A percentile compares a stretch with the other conserved stretches of the same genome.
Conservation (phyloP, 345 rosid species). For the Sonneratia alba region DNA sequence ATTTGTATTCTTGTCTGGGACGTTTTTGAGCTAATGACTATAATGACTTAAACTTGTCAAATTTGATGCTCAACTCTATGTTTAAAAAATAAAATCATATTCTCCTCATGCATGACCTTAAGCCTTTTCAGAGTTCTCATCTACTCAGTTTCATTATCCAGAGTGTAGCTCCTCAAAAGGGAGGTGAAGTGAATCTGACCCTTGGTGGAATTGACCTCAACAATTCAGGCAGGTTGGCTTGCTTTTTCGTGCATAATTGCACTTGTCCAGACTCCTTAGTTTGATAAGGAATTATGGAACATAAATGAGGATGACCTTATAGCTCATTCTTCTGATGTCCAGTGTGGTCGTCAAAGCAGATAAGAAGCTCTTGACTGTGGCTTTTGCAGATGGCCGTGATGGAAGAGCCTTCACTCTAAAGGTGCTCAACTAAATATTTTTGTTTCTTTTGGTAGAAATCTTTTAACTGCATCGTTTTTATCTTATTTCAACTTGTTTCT, state of each 20-base stretch:
- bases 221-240: slow-evolving; percentile 99
- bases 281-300: background rate
- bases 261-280: background rate
- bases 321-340: slow-evolving; percentile 10
- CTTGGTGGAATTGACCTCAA: slow-evolving; percentile 96
- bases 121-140: background rate
- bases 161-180: slow-evolving; percentile 52
- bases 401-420: slow-evolving; percentile 95
- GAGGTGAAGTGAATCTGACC: slow-evolving; percentile 62
- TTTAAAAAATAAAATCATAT: too few relatives aligned
- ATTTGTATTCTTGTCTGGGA: background rate
- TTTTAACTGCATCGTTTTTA: background rate
- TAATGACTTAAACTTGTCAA: background rate
- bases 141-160: slow-evolving; percentile 17
- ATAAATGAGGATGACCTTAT: background rate
- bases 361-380: slow-evolving; percentile 88
- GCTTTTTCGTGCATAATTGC: slow-evolving; percentile 18
- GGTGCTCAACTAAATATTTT: slow-evolving; percentile 29
- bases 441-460: background rate
- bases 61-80: background rate
- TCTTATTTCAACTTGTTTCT: background rate
- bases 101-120: background rate
- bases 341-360: slow-evolving; percentile 96
- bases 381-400: slow-evolving; percentile 91
- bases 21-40: background rate